Percentiles rank a stretch among this genome's conserved stretches.
phyloP scores from a whole-genome alignment of 495 filamentous ascomycete genomes.

The Penicillium pulvis region DNA sequence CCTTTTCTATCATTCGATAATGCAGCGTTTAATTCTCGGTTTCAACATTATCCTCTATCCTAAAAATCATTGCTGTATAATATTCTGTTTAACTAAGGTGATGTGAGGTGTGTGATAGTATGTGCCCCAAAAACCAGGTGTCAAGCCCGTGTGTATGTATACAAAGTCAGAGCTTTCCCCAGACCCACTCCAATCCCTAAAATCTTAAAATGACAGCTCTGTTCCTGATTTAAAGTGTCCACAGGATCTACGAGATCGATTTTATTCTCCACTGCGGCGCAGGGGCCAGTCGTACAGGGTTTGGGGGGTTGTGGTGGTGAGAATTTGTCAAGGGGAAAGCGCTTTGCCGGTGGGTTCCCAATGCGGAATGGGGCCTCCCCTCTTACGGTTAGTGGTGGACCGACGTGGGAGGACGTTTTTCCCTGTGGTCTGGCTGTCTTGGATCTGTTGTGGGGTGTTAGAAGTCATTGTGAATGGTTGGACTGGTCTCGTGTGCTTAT shows the following conservation, averaged over 20 bases:
- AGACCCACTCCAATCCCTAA: slow-evolving; percentile 12
- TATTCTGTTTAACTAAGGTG: not conserved
- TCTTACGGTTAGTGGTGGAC: slow-evolving; percentile 11
- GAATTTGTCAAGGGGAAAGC: slow-evolving; percentile 20
- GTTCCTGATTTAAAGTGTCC: slow-evolving; percentile 10
- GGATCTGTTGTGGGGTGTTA: not conserved
- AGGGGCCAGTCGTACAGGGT: slow-evolving; percentile 10
- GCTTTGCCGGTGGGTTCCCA: slow-evolving; percentile 18
- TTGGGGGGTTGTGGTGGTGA: not conserved
- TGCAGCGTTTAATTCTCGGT: slow-evolving; percentile 6
- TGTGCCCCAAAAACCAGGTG: not conserved
- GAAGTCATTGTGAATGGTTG: not conserved
- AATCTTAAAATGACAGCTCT: slow-evolving; percentile 12
- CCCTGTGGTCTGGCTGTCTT: not conserved
- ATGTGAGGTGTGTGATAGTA: not conserved
- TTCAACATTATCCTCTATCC: not conserved
- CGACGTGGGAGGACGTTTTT: slow-evolving; percentile 11
- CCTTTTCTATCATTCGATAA: slow-evolving; percentile 19
- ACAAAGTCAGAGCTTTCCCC: slow-evolving; percentile 15
- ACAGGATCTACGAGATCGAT: slow-evolving; percentile 16
- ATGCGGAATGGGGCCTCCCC: slow-evolving; percentile 11
- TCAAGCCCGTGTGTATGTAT: not conserved
- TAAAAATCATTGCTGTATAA: not conserved
- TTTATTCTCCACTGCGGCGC: slow-evolving; percentile 15
- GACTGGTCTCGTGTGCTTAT: too few species aligned